A percentile compares a stretch with the other conserved stretches of the same genome.
phyloP scores from a whole-genome alignment of 345 rosid species.

The Geranium brycei region DNA sequence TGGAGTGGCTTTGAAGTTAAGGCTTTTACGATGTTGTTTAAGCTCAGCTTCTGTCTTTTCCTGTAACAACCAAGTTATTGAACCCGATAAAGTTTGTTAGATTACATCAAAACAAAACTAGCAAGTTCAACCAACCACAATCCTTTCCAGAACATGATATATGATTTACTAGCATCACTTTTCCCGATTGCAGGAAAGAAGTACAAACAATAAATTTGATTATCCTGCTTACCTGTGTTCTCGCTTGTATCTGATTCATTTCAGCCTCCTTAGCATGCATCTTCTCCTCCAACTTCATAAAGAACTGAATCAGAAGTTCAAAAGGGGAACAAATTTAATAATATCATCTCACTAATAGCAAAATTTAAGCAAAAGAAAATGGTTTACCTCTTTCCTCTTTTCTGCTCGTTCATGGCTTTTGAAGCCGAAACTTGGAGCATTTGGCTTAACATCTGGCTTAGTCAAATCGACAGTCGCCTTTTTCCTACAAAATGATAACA shows the following conservation, averaged over 20 bases:
- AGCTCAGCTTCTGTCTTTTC: slow-evolving; percentile 54
- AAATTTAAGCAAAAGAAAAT: slow-evolving; percentile 6
- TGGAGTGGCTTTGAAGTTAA: slow-evolving; percentile 76
- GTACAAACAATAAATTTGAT: neutral
- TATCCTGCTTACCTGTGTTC: slow-evolving; percentile 42
- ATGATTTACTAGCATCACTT: no score
- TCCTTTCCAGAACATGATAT: neutral
- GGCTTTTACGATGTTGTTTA: slow-evolving; percentile 51
- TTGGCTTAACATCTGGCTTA: slow-evolving; percentile 33
- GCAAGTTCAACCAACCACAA: neutral
- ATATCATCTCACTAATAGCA: neutral
- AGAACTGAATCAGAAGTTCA: slow-evolving; percentile 32
- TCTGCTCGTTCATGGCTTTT: slow-evolving; percentile 60
- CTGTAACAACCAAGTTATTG: slow-evolving; percentile 23
- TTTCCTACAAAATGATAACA: slow-evolving; percentile 24
- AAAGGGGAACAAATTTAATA: slow-evolving; percentile 2
- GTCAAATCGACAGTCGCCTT: slow-evolving; percentile 22
- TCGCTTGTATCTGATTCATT: slow-evolving; percentile 50
- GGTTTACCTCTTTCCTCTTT: slow-evolving; percentile 66
- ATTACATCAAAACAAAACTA: neutral
- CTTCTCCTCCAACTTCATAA: slow-evolving; percentile 61
- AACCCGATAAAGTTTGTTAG: neutral
- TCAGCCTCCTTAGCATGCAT: slow-evolving; percentile 61
- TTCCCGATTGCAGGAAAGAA: no score
- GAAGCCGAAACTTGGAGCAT: slow-evolving; percentile 36